A percentile compares a stretch with the other conserved stretches of the same genome.
phyloP scores from a whole-genome alignment of 805 yeast species.

The Monosporozyma solicola region DNA sequence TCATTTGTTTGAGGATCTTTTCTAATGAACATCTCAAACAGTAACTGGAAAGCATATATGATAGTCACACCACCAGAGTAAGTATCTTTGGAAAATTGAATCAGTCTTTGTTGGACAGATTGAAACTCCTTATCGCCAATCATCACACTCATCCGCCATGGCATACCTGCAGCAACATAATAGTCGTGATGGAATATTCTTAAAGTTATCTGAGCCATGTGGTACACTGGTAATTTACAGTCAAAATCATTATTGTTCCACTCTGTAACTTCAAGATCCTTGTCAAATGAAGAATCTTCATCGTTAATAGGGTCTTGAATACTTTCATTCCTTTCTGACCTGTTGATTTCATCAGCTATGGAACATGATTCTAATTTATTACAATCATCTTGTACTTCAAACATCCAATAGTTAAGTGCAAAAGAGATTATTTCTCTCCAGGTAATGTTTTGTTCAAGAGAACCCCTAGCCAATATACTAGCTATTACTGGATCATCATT shows the following conservation, averaged over 20 bases:
- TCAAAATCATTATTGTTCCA: conserved; percentile 17
- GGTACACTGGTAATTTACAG: conserved; percentile 60
- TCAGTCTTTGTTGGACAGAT: conserved; percentile 39
- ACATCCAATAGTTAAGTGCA: conserved; percentile 64
- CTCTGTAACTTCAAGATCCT: conserved; percentile 9
- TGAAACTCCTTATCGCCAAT: conserved; percentile 45
- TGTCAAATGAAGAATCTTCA: not conserved
- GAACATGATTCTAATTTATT: conserved; percentile 6
- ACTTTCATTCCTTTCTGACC: not conserved
- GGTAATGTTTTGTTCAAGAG: conserved; percentile 29
- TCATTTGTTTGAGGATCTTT: conserved; percentile 30
- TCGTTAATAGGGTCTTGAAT: not conserved
- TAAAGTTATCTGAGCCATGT: conserved; percentile 63
- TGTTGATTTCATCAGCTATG: not conserved
- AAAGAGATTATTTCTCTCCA: conserved; percentile 68
- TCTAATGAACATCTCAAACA: conserved; percentile 52
- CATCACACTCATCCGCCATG: conserved; percentile 64
- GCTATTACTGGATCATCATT: conserved; percentile 31
- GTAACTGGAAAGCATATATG: conserved; percentile 50
- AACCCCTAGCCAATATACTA: conserved; percentile 5
- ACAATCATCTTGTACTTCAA: conserved; percentile 14
- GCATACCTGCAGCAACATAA: conserved; percentile 73
- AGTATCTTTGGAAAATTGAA: conserved; percentile 19
- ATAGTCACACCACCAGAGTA: conserved; percentile 46
- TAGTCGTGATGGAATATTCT: conserved; percentile 71